These are phyloP conservation scores for Neurospora hispaniola DNA, from an alignment of 495 filamentous ascomycete genomes.

Conservation along the genomic window DNA sequence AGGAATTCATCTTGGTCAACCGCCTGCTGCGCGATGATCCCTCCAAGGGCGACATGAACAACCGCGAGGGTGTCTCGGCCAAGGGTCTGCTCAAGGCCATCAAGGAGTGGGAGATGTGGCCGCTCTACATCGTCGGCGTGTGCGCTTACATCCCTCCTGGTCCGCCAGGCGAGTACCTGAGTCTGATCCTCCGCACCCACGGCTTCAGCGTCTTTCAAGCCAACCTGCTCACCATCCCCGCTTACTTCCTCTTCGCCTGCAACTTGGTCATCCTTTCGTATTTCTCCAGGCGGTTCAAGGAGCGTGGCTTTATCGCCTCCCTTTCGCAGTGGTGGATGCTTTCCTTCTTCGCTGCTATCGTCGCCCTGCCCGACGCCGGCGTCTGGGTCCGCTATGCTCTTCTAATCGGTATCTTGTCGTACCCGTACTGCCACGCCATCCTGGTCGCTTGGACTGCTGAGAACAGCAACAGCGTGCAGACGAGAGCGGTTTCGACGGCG, in stretches of 20 bases:
- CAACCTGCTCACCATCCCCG: constrained; percentile 43
- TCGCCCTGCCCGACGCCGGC: constrained; percentile 27
- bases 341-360: constrained; percentile 42
- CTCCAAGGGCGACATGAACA: constrained; percentile 55
- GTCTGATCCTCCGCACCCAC: constrained; percentile 37
- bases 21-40: constrained; percentile 54
- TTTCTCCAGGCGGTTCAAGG: constrained; percentile 42
- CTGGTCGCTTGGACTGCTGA: constrained; percentile 49
- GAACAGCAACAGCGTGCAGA: constrained; percentile 52
- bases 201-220: constrained; percentile 45
- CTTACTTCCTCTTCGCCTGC: constrained; percentile 31
- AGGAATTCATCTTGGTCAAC: constrained; percentile 51
- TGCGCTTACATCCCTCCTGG: constrained; percentile 39
- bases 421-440: constrained; percentile 53
- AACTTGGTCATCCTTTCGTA: constrained; percentile 40
- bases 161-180: constrained; percentile 37
- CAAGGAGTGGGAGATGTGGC: constrained; percentile 50
- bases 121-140: constrained; percentile 45
- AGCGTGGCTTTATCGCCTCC: constrained; percentile 43
- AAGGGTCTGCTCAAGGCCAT: constrained; percentile 36
- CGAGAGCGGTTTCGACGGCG: constrained; percentile 46
- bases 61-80: constrained; percentile 39
- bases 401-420: constrained; percentile 42
- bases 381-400: constrained; percentile 45
- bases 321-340: constrained; percentile 46